These are phyloP conservation scores for Chamaecrista fasciculata DNA, from an alignment of 306 rosid species.

Conservation along the genomic window DNA sequence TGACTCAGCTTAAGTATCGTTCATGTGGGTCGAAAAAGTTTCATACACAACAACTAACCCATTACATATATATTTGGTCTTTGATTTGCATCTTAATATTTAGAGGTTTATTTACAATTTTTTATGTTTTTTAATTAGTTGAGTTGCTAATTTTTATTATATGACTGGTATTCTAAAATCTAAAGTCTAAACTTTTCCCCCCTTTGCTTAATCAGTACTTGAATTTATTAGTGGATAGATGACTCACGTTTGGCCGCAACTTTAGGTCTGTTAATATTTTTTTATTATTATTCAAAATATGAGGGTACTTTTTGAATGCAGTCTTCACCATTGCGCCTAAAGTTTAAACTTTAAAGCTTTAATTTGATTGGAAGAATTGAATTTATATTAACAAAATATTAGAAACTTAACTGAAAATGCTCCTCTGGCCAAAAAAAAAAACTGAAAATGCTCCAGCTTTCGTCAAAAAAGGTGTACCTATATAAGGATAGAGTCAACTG, in stretches of 20 bases:
- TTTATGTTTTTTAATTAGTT: conserved; percentile 10
- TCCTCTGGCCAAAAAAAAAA: no score
- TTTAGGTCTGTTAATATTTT: conserved; percentile 13
- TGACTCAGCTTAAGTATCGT: conserved; percentile 22
- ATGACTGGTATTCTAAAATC: neutral
- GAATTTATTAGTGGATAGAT: conserved; percentile 37
- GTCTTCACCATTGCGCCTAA: neutral
- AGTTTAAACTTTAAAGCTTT: neutral
- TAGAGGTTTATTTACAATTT: neutral
- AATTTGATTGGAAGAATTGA: no score
- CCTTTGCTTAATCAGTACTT: neutral
- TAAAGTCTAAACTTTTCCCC: neutral
- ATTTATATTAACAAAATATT: neutral
- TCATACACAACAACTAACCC: neutral
- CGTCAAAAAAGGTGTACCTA: neutral
- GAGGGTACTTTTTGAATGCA: neutral
- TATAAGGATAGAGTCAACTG: neutral
- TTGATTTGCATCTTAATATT: conserved; percentile 17
- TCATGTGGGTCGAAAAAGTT: conserved; percentile 13
- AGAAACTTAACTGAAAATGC: neutral
- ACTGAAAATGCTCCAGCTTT: neutral
- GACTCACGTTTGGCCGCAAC: conserved; percentile 39
- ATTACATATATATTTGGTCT: neutral
- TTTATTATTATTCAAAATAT: no score
- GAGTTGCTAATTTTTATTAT: conserved; percentile 23